Conservation (phyloP, 1,284 basidiomycete species). For the Cutaneotrichosporon mucoides region DNA sequence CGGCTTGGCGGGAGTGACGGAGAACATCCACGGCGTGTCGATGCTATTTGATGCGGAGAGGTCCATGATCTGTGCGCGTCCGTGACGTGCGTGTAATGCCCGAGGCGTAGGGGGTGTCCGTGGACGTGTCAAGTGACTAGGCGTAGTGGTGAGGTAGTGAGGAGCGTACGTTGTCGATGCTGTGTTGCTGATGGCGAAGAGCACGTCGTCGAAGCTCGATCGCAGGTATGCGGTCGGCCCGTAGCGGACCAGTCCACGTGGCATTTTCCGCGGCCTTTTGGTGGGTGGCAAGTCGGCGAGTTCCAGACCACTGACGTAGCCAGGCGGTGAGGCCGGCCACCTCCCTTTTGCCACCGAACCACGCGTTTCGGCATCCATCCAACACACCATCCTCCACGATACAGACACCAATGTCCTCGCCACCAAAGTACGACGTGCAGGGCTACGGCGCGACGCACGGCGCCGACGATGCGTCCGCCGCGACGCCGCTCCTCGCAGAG, state of each 20-base stretch:
- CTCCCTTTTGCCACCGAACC: neutral
- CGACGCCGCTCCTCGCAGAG: constrained; percentile 31
- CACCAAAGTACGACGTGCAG: constrained; percentile 31
- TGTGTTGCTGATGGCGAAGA: no score
- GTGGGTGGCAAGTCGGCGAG: neutral
- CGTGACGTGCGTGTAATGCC: constrained; percentile 1
- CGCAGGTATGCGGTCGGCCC: neutral
- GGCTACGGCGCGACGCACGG: constrained; percentile 32
- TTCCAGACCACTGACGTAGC: neutral
- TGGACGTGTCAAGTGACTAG: constrained; percentile 1
- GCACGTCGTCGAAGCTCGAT: neutral
- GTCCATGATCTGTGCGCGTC: neutral
- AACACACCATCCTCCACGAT: neutral
- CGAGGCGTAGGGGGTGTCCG: constrained; percentile 10
- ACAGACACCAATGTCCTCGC: constrained; percentile 25
- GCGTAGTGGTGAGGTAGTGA: neutral
- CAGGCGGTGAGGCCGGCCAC: neutral
- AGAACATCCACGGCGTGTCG: constrained; percentile 17
- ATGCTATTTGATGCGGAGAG: constrained; percentile 3
- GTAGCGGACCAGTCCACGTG: neutral
- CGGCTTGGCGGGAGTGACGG: constrained; percentile 15
- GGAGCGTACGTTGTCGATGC: neutral
- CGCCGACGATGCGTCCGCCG: constrained; percentile 17
- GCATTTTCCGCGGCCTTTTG: neutral
- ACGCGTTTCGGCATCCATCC: neutral